Evolutionary conservation across 768 basidiomycete species (phyloP).

Genomic region (Mycena capillaripes): DNA sequence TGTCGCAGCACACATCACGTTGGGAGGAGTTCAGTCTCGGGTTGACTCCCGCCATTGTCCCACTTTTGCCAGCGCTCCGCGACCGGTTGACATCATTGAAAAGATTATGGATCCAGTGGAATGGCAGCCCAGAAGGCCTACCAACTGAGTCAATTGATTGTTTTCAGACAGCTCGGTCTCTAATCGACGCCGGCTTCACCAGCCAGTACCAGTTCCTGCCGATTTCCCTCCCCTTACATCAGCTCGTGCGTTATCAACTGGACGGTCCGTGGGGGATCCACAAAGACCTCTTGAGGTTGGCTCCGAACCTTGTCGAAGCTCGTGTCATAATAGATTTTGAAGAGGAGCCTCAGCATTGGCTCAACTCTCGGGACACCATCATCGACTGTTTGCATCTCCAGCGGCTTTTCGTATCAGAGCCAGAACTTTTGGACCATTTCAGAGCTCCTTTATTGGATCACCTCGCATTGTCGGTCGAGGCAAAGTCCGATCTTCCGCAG

Average conservation of each 20-base stretch:
- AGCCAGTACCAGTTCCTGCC: neutral
- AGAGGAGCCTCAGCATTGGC: neutral
- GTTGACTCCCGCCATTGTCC: neutral
- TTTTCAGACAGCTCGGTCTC: neutral
- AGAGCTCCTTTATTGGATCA: neutral
- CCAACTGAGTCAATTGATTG: neutral
- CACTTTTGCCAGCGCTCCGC: neutral
- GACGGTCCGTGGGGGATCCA: slow-evolving; percentile 6
- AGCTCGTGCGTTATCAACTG: slow-evolving; percentile 1
- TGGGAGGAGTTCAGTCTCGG: slow-evolving; percentile 12
- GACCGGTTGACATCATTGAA: neutral
- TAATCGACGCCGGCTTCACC: neutral
- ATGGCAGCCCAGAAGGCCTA: neutral
- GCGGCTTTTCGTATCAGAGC: neutral
- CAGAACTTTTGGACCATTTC: neutral
- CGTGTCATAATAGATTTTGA: neutral
- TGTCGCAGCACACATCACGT: neutral
- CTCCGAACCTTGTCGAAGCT: slow-evolving; percentile 4
- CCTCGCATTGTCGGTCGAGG: neutral
- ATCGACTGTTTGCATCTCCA: neutral
- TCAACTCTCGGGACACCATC: neutral
- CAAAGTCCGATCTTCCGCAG: neutral
- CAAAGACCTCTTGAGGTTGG: neutral
- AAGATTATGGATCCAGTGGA: neutral
- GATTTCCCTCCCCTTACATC: neutral